These are phyloP conservation scores for Pseudogymnoascus sp. DNA, from an alignment of 2,329 filamentous ascomycete genomes.

Conservation along the genomic window DNA sequence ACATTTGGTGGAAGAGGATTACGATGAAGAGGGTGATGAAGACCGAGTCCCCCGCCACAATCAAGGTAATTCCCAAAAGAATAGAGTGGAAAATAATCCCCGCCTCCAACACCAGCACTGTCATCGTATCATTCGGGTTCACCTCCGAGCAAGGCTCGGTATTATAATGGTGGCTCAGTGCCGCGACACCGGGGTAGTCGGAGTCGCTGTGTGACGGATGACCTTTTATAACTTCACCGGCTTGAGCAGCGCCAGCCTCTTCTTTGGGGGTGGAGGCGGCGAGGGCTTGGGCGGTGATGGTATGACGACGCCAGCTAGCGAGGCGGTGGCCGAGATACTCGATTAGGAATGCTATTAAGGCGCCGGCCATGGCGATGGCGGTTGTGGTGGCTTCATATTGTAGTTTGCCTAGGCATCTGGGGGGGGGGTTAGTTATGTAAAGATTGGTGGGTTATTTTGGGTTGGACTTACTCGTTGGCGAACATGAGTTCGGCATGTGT, in stretches of 20 bases:
- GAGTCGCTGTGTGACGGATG: background rate
- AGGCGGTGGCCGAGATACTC: slow-evolving; percentile 59
- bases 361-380: slow-evolving; percentile 63
- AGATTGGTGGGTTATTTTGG: background rate
- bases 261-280: background rate
- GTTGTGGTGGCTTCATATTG: slow-evolving; percentile 61
- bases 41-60: slow-evolving; percentile 48
- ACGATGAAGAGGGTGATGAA: slow-evolving; percentile 54
- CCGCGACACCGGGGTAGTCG: background rate
- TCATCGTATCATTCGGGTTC: slow-evolving; percentile 38
- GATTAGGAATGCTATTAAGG: slow-evolving; percentile 63
- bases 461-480: slow-evolving; percentile 39
- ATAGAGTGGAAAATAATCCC: slow-evolving; percentile 70
- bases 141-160: background rate
- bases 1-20: slow-evolving; percentile 71
- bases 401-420: slow-evolving; percentile 51
- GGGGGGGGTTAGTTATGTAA: slow-evolving; percentile 1
- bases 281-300: background rate
- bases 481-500: slow-evolving; percentile 70
- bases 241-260: background rate
- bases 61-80: slow-evolving; percentile 53
- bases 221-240: background rate
- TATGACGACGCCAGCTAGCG: slow-evolving; percentile 30
- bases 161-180: slow-evolving; percentile 1
- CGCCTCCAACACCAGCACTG: slow-evolving; percentile 61